Percentiles rank a stretch among this genome's conserved stretches.
Evolutionary conservation across 2,329 filamentous ascomycete genomes (phyloP).

Genomic region (Aspergillus aculeatus): DNA sequence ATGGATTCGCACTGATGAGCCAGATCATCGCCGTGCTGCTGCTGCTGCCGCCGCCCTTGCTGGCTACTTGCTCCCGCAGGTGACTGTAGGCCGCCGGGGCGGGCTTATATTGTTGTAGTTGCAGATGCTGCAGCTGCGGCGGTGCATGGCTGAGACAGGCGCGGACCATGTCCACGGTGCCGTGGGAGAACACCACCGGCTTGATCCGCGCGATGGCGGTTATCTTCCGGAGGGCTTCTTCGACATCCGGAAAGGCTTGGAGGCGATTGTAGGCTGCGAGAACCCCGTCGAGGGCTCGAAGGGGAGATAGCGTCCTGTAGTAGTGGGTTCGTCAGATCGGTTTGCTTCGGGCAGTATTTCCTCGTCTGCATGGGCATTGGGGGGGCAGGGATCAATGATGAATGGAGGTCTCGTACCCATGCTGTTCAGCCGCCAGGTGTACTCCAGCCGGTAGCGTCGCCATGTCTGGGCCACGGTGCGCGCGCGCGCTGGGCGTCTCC

Average conservation of each 20-base stretch:
- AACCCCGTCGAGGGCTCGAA: conserved; percentile 58
- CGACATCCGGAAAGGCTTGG: conserved; percentile 64
- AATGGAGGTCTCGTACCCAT: conserved; percentile 57
- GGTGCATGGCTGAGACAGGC: conserved; percentile 59
- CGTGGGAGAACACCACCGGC: conserved; percentile 69
- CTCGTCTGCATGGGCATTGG: too few species aligned
- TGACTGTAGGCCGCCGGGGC: conserved; percentile 61
- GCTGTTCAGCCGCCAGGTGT: conserved; percentile 72
- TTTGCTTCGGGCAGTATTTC: too few species aligned
- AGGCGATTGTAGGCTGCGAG: conserved; percentile 66
- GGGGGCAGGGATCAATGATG: too few species aligned
- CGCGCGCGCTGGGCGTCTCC: conserved; percentile 56
- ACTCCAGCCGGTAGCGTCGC: conserved; percentile 71
- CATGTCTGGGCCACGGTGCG: conserved; percentile 59
- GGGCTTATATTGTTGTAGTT: conserved; percentile 63
- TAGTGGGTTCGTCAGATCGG: too few species aligned
- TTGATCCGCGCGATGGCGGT: conserved; percentile 42
- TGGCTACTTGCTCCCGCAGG: conserved; percentile 49
- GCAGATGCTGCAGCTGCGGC: conserved; percentile 43
- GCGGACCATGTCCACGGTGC: conserved; percentile 62
- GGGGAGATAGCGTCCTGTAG: conserved; percentile 57
- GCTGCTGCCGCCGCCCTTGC: too few species aligned
- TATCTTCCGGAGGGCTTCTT: conserved; percentile 52
- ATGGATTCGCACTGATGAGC: conserved; percentile 71
- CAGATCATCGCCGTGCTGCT: conserved; percentile 48